phyloP scores from a whole-genome alignment of 257 asterid genomes.

The Solanum habrochaites region DNA sequence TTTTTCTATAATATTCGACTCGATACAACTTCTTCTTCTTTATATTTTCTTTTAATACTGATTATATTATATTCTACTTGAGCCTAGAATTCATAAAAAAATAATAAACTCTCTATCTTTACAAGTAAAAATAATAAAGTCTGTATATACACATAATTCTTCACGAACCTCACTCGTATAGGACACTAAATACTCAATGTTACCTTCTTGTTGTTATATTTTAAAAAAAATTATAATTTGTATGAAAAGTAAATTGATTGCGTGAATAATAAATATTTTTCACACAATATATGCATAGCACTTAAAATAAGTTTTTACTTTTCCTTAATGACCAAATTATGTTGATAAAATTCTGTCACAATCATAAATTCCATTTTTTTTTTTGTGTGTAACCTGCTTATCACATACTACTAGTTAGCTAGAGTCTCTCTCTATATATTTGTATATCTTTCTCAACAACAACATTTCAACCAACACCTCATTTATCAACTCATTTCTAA shows the following conservation, averaged over 20 bases:
- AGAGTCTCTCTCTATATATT: not conserved
- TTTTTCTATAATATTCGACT: not conserved
- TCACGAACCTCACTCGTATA: not conserved
- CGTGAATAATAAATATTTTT: not conserved
- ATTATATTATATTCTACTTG: not conserved
- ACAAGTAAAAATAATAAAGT: too few species aligned
- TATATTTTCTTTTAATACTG: not conserved
- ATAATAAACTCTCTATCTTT: not conserved
- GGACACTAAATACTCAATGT: not conserved
- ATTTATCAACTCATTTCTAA: not conserved
- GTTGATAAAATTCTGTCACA: not conserved
- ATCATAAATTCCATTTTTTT: not conserved
- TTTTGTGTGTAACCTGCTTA: not conserved
- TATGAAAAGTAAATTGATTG: not conserved
- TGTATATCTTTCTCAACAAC: not conserved
- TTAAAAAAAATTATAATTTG: not conserved
- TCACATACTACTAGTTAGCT: not conserved
- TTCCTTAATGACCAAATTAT: not conserved
- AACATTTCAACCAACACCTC: conserved; percentile 5
- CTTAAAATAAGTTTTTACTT: not conserved
- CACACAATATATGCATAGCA: too few species aligned
- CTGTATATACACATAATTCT: rapidly evolving
- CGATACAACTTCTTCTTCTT: not conserved
- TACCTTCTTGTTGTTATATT: not conserved
- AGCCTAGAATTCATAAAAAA: not conserved